Base-by-base conservation (phyloP, 2,329 filamentous ascomycete genomes). In the Pseudogymnoascus sp. region DNA sequence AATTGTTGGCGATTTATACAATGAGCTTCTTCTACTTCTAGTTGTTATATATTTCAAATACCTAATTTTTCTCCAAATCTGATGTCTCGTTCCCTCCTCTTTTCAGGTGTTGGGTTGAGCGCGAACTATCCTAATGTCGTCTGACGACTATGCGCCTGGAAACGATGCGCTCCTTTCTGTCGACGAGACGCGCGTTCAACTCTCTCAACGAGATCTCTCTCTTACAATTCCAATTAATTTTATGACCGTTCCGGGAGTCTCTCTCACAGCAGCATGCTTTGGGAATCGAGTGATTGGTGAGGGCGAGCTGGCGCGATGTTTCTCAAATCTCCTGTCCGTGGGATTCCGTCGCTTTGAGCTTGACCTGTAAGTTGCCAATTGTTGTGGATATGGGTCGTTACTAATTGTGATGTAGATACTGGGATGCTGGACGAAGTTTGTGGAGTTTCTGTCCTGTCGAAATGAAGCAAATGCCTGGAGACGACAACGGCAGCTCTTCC, bases 391-490 rank as follows among this genome's bases (percentile, higher is more conserved):
- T n/a, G 8, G 53, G 3, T 12, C 7, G 2, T 5, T 3, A 59
- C 18, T 59, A n/a, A 59, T 8, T 5, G 4, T n/a, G 5, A 59
- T 33, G 16, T 23, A 59, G 53, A 6, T 88, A 85, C 69, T 89
- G 86, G 86, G 85, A 87, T 66, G 69, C 78, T 23, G 76, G 74
- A 31, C 77, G 79, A 28, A 73, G 73, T 33, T 70, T 77, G 42
- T 88, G 85, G 83, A 82, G 77, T 60, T 77, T 88, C 16, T 89
- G 86, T 70, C 86, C 86, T 0, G 82, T 82, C 2, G 72, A 79
- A 53, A 75, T 85, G 61, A 79, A 35, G 11, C 42, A 47, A 11
- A 47, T 47, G 37, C 35, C 37, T 10, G 33, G 35, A 21, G 33
- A 23, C 16, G 28, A 21, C 5, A 18, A 5, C n/a, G 10, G 12